These are phyloP conservation scores for Eruca vesicaria DNA, from an alignment of 441 rosid species.

Conservation along the genomic window DNA sequence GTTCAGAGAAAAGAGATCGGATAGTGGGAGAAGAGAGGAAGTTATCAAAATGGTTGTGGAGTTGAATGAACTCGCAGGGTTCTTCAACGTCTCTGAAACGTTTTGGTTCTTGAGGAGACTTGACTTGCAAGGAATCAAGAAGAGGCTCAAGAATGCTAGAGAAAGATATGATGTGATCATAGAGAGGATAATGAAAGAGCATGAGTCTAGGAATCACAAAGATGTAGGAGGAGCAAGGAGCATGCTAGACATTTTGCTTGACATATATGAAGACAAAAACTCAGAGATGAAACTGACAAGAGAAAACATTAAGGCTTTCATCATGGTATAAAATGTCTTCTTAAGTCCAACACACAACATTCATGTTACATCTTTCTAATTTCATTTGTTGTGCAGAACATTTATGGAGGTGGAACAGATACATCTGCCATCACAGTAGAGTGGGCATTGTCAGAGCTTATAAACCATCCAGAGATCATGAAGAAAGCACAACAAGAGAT, in stretches of 20 bases:
- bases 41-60: conserved; percentile 58
- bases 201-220: conserved; percentile 36
- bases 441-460: conserved; percentile 71
- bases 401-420: conserved; percentile 71
- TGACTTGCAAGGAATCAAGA: conserved; percentile 59
- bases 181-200: conserved; percentile 60
- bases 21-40: conserved; percentile 33
- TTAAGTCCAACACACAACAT: background rate
- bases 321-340: conserved; percentile 43
- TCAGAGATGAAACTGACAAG: conserved; percentile 54
- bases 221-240: conserved; percentile 36
- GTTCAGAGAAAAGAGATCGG: conserved; percentile 44
- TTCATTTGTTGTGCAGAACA: conserved; percentile 39
- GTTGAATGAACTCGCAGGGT: conserved; percentile 47
- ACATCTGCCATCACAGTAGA: conserved; percentile 57
- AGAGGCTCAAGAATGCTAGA: conserved; percentile 52
- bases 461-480: conserved; percentile 60
- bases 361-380: background rate
- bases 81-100: conserved; percentile 59
- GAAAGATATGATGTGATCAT: conserved; percentile 52
- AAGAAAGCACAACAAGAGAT: conserved; percentile 54
- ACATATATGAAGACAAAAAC: conserved; percentile 50
- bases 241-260: conserved; percentile 57
- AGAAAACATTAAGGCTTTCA: conserved; percentile 68
- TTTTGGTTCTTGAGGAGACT: conserved; percentile 63